Conservation (phyloP, 768 basidiomycete genomes). For the Xerocomus potaroensis region DNA sequence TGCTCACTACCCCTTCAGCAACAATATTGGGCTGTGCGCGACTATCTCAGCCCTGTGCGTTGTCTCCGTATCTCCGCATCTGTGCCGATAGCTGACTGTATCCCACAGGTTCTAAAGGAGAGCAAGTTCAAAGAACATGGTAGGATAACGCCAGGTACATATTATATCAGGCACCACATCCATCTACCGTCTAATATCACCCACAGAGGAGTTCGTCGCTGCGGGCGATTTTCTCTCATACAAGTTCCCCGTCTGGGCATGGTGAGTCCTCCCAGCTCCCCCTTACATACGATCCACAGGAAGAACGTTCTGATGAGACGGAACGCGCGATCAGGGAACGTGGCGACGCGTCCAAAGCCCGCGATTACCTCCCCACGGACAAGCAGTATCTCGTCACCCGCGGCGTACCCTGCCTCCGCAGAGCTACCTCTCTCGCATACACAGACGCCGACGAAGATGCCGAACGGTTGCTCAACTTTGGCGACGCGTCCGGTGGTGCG, state of each 20-base stretch:
- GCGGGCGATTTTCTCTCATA: slow-evolving; percentile 96
- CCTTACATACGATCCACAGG: background rate
- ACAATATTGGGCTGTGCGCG: slow-evolving; percentile 90
- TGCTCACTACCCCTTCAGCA: slow-evolving; percentile 45
- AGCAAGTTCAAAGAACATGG: slow-evolving; percentile 99
- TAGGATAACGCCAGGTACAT: slow-evolving; percentile 85
- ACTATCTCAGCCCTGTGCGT: slow-evolving; percentile 87
- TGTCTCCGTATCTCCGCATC: slow-evolving; percentile 11
- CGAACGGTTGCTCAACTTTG: slow-evolving; percentile 86
- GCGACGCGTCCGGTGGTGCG: slow-evolving; percentile 50
- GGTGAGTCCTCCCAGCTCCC: slow-evolving; percentile 46
- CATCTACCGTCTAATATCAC: slow-evolving; percentile 5
- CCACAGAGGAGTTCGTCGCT: slow-evolving; percentile 91
- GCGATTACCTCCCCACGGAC: slow-evolving; percentile 91
- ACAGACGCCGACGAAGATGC: slow-evolving; percentile 96
- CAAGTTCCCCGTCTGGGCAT: slow-evolving; percentile 98
- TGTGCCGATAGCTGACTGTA: slow-evolving; percentile 24
- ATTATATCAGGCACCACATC: background rate
- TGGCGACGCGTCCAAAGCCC: slow-evolving; percentile 77
- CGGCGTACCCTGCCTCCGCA: slow-evolving; percentile 94
- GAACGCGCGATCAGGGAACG: slow-evolving; percentile 64
- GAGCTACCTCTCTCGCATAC: slow-evolving; percentile 89
- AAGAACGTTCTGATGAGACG: background rate
- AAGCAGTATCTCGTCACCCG: slow-evolving; percentile 97
- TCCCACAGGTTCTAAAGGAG: slow-evolving; percentile 82